These are phyloP conservation scores for Xerocomus cyaneibrunnescens DNA, from an alignment of 1,284 basidiomycete species.

Conservation along the genomic window DNA sequence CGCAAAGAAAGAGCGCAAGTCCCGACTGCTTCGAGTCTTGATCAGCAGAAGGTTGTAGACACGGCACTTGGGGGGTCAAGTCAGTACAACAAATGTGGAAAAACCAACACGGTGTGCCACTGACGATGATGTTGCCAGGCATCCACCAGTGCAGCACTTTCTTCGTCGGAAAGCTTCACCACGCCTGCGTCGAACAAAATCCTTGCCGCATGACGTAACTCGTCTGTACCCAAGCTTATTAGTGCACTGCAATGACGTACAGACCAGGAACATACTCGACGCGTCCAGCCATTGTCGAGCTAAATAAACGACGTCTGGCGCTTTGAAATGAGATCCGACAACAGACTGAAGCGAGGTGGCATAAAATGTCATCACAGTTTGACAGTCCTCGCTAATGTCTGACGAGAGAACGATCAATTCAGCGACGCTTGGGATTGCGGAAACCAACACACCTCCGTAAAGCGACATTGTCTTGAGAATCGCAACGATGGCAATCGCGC, in stretches of 20 bases:
- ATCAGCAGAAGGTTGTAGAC: slow-evolving; percentile 54
- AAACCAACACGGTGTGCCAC: slow-evolving; percentile 22
- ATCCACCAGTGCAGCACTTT: slow-evolving; percentile 60
- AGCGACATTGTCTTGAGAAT: slow-evolving; percentile 70
- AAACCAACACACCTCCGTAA: slow-evolving; percentile 57
- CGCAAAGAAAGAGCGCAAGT: slow-evolving; percentile 76
- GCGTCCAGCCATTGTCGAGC: slow-evolving; percentile 75
- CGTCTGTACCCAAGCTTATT: slow-evolving; percentile 45
- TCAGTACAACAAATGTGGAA: slow-evolving; percentile 10
- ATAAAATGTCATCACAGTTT: slow-evolving; percentile 77
- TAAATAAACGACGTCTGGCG: slow-evolving; percentile 71
- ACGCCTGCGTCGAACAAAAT: slow-evolving; percentile 76
- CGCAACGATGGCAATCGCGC: slow-evolving; percentile 65
- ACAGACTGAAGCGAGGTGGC: slow-evolving; percentile 61
- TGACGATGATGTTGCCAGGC: slow-evolving; percentile 68
- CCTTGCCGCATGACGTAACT: slow-evolving; percentile 73
- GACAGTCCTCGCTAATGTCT: slow-evolving; percentile 68
- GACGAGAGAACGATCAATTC: slow-evolving; percentile 1
- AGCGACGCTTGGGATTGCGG: not conserved
- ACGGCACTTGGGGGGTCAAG: slow-evolving; percentile 53
- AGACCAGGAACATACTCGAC: slow-evolving; percentile 49
- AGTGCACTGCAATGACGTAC: not conserved
- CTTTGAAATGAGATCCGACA: slow-evolving; percentile 57
- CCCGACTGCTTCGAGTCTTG: slow-evolving; percentile 57
- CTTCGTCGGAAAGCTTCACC: slow-evolving; percentile 63